Evolutionary conservation across 164 flowering plant genomes (phyloP), one percentile per base, ranked within the genome.

Genomic region (Liriodendron chinense): DNA sequence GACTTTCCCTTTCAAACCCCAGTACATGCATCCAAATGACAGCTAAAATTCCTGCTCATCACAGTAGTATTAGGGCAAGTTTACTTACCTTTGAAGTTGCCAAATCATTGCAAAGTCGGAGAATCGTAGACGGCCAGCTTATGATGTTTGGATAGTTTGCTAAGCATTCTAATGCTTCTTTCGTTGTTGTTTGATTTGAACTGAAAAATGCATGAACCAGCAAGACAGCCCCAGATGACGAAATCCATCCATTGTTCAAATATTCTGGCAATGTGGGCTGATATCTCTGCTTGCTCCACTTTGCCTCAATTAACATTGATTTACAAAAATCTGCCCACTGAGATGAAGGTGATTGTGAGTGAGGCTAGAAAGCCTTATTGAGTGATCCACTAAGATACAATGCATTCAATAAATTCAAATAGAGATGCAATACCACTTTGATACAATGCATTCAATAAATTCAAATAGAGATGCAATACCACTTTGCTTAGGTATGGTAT

Each of bases 191-290:
- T 10, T 68, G 12, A 21, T 18, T 69, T 8, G 74, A 7, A 5
- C 66, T 63, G 9, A 83, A 76, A 16, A 72, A 72, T 18, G 78
- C 43, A 75, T 80, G 80, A 23, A 75, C 61, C 1, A 79, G 68
- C 14, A 88, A 49, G 47, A 85, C 21, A 2, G 81, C 76, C 16
- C 80, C 87, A 2, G 59, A 53, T 53, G 16, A 53, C 59, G 91
- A 85, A 59, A 78, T 78, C 84, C 83, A 82, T n/a, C 80, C 87
- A 67, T 84, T 49, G 0, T 13, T 16, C 74, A 83, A 73, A 66
- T 85, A 83, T 65, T 82, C 88, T 7, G 75, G 82, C 21, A 81
- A 23, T 6, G 72, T 74, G 20, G 89, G 87, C 0, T 67, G 34
- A 28, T 83, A 77, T 3, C 71, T 75, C 61, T 76, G 63, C 10